A percentile compares a stretch with the other conserved stretches of the same genome.
Evolutionary conservation across 2,329 filamentous ascomycete species (phyloP).

Genomic region (Penicillium sp.): DNA sequence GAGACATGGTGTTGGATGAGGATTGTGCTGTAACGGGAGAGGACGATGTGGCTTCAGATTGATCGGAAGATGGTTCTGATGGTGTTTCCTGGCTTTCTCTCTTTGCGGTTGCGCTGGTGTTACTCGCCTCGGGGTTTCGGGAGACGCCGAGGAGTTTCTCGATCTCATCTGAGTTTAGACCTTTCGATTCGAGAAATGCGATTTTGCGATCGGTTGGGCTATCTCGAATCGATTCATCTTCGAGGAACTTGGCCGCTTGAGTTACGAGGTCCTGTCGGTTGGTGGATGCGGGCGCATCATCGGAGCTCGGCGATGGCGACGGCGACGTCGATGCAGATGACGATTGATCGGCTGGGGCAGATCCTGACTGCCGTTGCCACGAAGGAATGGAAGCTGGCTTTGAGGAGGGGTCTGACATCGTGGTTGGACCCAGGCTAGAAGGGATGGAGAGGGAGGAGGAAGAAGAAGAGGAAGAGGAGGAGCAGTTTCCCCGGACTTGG

Average conservation of each 20-base stretch:
- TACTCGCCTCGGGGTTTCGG: conserved; percentile 36
- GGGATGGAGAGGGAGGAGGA: background rate
- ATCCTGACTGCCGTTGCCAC: conserved; percentile 40
- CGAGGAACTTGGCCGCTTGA: conserved; percentile 75
- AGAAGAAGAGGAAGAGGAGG: conserved; percentile 9
- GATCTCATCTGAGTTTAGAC: conserved; percentile 69
- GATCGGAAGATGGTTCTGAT: conserved; percentile 6
- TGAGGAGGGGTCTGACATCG: conserved; percentile 40
- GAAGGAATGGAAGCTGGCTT: conserved; percentile 42
- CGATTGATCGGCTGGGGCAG: conserved; percentile 36
- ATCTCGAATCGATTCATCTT: conserved; percentile 72
- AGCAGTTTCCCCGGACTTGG: conserved; percentile 27
- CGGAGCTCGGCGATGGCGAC: conserved; percentile 31
- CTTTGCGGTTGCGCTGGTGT: conserved; percentile 16
- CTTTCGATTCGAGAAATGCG: conserved; percentile 78
- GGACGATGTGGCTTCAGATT: conserved; percentile 11
- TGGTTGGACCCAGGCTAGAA: conserved; percentile 1
- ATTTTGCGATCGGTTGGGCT: conserved; percentile 73
- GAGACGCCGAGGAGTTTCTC: conserved; percentile 62
- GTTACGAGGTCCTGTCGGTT: conserved; percentile 55
- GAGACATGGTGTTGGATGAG: conserved; percentile 19
- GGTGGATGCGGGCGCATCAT: conserved; percentile 27
- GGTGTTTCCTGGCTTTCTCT: conserved; percentile 15
- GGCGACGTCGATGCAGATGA: conserved; percentile 21
- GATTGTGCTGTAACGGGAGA: conserved; percentile 10